Percentiles rank a stretch among this genome's conserved stretches.
phyloP scores from a whole-genome alignment of 164 flowering plant species.

The Piper longum region DNA sequence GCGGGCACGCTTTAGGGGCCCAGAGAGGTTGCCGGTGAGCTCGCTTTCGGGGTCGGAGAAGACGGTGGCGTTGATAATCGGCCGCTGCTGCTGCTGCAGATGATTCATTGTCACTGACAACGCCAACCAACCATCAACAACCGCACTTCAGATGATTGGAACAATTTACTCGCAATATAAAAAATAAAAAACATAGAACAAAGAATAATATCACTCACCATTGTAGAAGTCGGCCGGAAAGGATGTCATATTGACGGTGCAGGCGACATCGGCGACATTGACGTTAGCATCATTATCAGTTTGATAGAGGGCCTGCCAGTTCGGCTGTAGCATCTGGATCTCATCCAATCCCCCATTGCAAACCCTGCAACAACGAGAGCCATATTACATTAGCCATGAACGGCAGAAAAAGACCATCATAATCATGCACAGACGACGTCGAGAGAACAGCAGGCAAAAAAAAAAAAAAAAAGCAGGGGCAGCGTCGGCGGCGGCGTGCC shows the following conservation, averaged over 20 bases:
- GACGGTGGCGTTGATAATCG: slow-evolving; percentile 13
- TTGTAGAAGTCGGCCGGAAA: background rate
- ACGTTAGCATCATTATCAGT: background rate
- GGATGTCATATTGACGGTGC: background rate
- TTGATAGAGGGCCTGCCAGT: slow-evolving; percentile 1
- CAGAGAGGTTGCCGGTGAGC: slow-evolving; percentile 22
- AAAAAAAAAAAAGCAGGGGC: background rate
- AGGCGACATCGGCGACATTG: too few species aligned
- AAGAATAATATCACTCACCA: background rate
- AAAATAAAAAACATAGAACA: background rate
- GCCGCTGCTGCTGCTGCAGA: slow-evolving; percentile 2
- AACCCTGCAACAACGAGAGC: background rate
- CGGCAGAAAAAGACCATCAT: background rate
- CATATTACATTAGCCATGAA: background rate
- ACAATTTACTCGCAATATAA: background rate
- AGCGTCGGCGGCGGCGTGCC: background rate
- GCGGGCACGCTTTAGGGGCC: slow-evolving; percentile 11
- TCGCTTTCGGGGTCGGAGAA: slow-evolving; percentile 22
- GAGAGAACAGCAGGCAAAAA: background rate
- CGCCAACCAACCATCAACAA: background rate
- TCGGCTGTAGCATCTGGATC: slow-evolving; percentile 1
- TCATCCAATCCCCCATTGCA: slow-evolving; percentile 5
- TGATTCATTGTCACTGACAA: background rate
- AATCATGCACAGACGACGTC: too few species aligned
- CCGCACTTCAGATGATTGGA: background rate